Percentiles rank a stretch among this genome's conserved stretches.
These are phyloP conservation scores for Penicillium digitatum DNA, from an alignment of 2,329 filamentous ascomycete species.

Conservation along the genomic window DNA sequence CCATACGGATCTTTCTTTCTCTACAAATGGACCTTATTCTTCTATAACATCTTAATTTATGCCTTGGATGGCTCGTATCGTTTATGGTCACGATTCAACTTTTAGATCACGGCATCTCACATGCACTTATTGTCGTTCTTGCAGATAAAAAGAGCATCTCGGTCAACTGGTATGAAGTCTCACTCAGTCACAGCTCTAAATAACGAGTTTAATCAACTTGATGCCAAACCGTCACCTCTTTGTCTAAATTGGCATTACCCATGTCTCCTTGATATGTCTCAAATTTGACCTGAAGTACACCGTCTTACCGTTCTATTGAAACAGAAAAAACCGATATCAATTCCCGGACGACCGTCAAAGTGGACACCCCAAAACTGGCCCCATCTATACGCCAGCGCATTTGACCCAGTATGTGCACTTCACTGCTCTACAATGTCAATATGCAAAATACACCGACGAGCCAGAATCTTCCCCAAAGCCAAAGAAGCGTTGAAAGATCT, in stretches of 20 bases:
- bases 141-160: not conserved
- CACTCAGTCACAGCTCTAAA: not conserved
- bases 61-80: not conserved
- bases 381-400: constrained; percentile 29
- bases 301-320: too few relatives aligned
- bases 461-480: constrained; percentile 32
- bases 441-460: constrained; percentile 15
- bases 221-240: not conserved
- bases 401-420: constrained; percentile 33
- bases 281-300: too few relatives aligned
- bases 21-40: not conserved
- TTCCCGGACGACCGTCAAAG: not conserved
- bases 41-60: not conserved
- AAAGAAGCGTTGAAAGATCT: constrained; percentile 43
- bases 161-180: not conserved
- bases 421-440: constrained; percentile 28
- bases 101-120: not conserved
- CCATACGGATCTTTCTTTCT: not conserved
- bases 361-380: not conserved
- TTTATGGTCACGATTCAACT: not conserved
- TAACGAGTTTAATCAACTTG: not conserved
- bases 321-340: too few relatives aligned
- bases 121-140: not conserved
- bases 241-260: not conserved
- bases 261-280: too few relatives aligned